Evolutionary conservation across 2,329 filamentous ascomycete species (phyloP), one percentile per base, ranked within the genome.

Genomic region (Colletotrichum sp.): DNA sequence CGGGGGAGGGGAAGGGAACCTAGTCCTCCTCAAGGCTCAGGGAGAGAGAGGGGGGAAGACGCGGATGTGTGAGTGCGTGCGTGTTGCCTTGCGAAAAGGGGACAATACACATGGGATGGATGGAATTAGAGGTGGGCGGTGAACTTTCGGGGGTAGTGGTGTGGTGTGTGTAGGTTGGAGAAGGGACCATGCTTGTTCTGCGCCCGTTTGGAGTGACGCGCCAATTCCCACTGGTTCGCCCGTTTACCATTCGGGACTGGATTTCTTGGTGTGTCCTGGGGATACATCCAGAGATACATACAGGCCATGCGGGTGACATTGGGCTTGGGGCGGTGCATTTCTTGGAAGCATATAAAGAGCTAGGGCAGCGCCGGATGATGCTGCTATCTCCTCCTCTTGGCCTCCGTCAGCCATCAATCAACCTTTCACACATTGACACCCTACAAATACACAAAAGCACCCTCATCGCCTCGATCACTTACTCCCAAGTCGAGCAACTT

Each of bases 381-480:
- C 10, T 3, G 18, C 7, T 48, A 2, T 6, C 26, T 28, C 15
- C 4, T 30, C 10, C 8, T 52, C 70, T 73, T 73, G 57, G 73
- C 70, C 69, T 75, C 70, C 70, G 48, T 65, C 70, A 75, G 48
- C 64, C 73, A 65, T 73, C 70, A 64, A 65, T 36, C 64, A 75
- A 16, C 10, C 32, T 68, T 65, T 68, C 69, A 22, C 30, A 36
- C 30, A 16, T n/a, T 24, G 22, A 28, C 60, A 32, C 34, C 32
- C 57, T 13, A 5, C 32, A 64, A 64, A 64, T 3, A 62, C n/a
- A 13, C 34, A 28, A 64, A 64, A 36, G 3, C 60, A 39, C 6
- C 13, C 16, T 24, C 13, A 24, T 22, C 30, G 12, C 9, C 26
- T 32, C 59, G 7, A 22, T 26, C 34, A 1, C 5, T 4, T 3